phyloP scores from a whole-genome alignment of 2,329 filamentous ascomycete species.

The Capronia americana region DNA sequence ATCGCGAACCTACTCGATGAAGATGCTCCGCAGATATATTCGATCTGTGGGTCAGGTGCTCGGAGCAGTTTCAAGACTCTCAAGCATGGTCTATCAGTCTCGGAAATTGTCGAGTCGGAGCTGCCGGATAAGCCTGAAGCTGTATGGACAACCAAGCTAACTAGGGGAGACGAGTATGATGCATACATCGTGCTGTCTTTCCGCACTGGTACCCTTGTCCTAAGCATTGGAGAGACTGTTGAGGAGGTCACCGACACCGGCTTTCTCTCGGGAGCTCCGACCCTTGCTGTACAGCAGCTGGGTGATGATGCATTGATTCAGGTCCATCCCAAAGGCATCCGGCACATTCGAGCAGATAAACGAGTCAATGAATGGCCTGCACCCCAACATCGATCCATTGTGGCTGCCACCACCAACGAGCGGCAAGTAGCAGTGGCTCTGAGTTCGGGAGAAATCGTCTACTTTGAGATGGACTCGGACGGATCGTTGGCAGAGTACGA shows the following conservation, averaged over 20 bases:
- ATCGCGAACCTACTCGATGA: conserved; percentile 81
- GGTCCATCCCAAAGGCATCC: conserved; percentile 94
- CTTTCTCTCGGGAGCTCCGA: conserved; percentile 86
- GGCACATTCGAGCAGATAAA: conserved; percentile 79
- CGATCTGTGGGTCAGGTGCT: conserved; percentile 85
- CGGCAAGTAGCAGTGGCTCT: conserved; percentile 91
- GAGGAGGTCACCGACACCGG: conserved; percentile 94
- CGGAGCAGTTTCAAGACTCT: conserved; percentile 89
- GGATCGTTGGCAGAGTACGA: conserved; percentile 92
- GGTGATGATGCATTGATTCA: conserved; percentile 93
- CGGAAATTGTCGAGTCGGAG: conserved; percentile 94
- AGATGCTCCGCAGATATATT: conserved; percentile 95
- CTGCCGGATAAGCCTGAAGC: conserved; percentile 85
- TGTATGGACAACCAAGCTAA: conserved; percentile 94
- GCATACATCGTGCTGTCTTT: conserved; percentile 96
- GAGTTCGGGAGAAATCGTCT: conserved; percentile 95
- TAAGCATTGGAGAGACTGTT: conserved; percentile 95
- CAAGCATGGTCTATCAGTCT: conserved; percentile 90
- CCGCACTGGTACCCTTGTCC: conserved; percentile 83
- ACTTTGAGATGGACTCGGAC: conserved; percentile 96
- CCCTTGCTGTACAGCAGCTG: conserved; percentile 89
- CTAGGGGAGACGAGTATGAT: conserved; percentile 81
- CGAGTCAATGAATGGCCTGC: conserved; percentile 91
- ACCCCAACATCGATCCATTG: conserved; percentile 92
- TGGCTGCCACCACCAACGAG: conserved; percentile 91